Evolutionary conservation across 805 yeast species (phyloP).

Genomic region (Saturnispora diversa): DNA sequence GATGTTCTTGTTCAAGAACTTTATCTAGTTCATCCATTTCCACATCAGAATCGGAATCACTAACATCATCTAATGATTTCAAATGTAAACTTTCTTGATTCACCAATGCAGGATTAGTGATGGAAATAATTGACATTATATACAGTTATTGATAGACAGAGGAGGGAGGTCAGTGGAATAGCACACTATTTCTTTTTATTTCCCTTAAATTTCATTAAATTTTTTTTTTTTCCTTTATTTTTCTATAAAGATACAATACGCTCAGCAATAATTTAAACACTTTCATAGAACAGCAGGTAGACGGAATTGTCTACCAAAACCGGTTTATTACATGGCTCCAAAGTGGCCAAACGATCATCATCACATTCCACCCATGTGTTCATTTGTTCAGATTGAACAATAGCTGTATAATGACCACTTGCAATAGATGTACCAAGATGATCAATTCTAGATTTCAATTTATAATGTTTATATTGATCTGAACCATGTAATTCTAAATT

Average conservation of each 20-base stretch:
- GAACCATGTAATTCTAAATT: conserved; percentile 28
- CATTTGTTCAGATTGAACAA: conserved; percentile 44
- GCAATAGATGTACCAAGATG: conserved; percentile 56
- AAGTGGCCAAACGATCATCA: conserved; percentile 51
- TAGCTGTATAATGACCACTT: conserved; percentile 71
- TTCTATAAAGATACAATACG: neutral
- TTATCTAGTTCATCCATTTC: conserved; percentile 18
- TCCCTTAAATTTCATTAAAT: no score
- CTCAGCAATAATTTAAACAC: neutral
- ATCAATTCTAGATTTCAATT: conserved; percentile 55
- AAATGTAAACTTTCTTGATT: conserved; percentile 14
- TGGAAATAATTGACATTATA: conserved; percentile 23
- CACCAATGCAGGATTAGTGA: conserved; percentile 19
- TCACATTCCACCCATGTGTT: conserved; percentile 64
- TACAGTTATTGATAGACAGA: no score
- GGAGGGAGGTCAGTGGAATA: no score
- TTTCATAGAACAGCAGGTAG: conserved; percentile 55
- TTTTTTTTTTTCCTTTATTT: no score
- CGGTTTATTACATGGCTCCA: conserved; percentile 30
- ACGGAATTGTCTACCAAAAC: conserved; percentile 44
- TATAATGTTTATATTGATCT: conserved; percentile 40
- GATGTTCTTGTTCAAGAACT: conserved; percentile 10
- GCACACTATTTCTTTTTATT: no score
- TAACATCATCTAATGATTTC: neutral
- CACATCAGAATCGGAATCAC: conserved; percentile 23